phyloP scores from a whole-genome alignment of 1,139 yeast species.

The Neolecta irregularis region DNA sequence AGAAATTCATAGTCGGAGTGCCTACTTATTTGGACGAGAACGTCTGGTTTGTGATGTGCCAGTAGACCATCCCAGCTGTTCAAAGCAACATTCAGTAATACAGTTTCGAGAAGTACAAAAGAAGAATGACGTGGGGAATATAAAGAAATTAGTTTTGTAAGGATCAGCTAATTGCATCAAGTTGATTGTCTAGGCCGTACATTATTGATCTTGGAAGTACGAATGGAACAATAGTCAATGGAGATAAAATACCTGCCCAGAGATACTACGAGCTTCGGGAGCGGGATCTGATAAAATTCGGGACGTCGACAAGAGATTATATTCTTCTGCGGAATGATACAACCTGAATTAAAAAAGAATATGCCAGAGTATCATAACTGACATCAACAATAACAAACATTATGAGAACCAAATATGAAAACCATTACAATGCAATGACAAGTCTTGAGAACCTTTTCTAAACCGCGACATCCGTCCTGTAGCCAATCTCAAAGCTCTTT shows the following conservation, averaged over 20 bases:
- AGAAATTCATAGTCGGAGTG: slow-evolving; percentile 20
- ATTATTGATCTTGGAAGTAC: slow-evolving; percentile 40
- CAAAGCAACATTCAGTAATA: slow-evolving; percentile 42
- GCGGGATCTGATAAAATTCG: slow-evolving; percentile 36
- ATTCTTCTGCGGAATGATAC: slow-evolving; percentile 17
- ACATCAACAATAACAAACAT: too few relatives aligned
- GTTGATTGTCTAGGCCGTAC: slow-evolving; percentile 26
- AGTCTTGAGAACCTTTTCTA: too few relatives aligned
- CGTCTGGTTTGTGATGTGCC: slow-evolving; percentile 28
- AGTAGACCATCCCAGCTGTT: slow-evolving; percentile 31
- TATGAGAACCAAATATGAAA: too few relatives aligned
- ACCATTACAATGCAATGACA: too few relatives aligned
- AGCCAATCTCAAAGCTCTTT: slow-evolving; percentile 4
- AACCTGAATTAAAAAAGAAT: too few relatives aligned
- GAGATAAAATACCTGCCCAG: slow-evolving; percentile 30
- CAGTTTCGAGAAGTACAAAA: slow-evolving; percentile 29
- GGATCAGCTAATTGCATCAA: too few relatives aligned
- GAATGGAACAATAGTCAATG: slow-evolving; percentile 39
- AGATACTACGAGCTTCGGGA: slow-evolving; percentile 35
- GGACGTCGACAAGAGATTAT: slow-evolving; percentile 27
- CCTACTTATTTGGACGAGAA: slow-evolving; percentile 35
- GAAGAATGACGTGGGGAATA: slow-evolving; percentile 14
- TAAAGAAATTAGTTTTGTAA: slow-evolving; percentile 12
- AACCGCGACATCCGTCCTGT: slow-evolving; percentile 10
- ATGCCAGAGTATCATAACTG: too few relatives aligned